Base-by-base conservation (phyloP, 768 basidiomycete genomes). In the Agaricus sinodeliciosus region DNA sequence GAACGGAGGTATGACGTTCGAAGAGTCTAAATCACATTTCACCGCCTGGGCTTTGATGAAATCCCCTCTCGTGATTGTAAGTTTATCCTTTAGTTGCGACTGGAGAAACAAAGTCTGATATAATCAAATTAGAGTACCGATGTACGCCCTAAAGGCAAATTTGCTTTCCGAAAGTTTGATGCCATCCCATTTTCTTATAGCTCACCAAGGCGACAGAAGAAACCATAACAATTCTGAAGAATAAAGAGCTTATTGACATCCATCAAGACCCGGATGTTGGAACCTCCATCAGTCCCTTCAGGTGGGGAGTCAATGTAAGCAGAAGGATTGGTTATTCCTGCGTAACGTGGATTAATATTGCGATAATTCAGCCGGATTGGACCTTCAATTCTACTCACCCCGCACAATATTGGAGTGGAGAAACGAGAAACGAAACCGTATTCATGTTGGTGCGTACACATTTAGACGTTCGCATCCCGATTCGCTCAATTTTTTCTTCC, bases 21-120 rank as follows among this genome's bases (percentile, higher is more conserved):
- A 85, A 15, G 84, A 87, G 65, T 66, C 74, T 25, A 85, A 85
- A 63, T 73, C 82, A 2, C 84, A 87, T 60, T 86, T 85, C 60
- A 85, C 84, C 0, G 82, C 80, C 0, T 86, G 85, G 85, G 82
- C 81, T 25, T 65, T 87, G 26, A 76, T 82, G 76, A 86, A 84
- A 61, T 81, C 80, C 0, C 84, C 84, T 3, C 72, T 86, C 11
- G 67, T 85, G 46, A 79, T 85, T 11, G 9, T 31, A n/a, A 34
- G n/a, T 47, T 5, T 9, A 27, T 7, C 18, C 28, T 6, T 27
- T 13, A 19, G 2, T 35, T 19, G 13, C 49, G 48, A 27, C 1
- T 13, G 26, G 8, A 31, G 31, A 4, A 7, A 31, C 31, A 31
- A 25, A 31, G 6, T 41, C 36, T 16, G 43, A 9, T 27, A 37